Percentiles rank a stretch among this genome's conserved stretches.
Evolutionary conservation across 2,329 filamentous ascomycete species (phyloP).

Genomic region (Xylaria sp.): DNA sequence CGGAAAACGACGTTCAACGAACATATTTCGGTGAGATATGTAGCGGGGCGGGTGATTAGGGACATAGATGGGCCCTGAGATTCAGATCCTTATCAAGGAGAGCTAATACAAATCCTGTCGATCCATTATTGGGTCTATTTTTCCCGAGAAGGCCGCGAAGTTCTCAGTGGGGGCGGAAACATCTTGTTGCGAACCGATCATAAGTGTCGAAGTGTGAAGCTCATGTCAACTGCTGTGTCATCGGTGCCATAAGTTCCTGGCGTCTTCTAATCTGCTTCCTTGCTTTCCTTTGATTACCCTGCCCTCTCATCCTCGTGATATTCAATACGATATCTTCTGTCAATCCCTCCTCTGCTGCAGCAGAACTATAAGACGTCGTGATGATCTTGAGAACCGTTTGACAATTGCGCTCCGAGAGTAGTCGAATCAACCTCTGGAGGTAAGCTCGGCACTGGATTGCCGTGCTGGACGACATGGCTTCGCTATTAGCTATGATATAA

Average conservation of each 20-base stretch:
- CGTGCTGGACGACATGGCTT: background rate
- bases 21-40: no score
- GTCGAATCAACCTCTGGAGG: background rate
- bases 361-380: background rate
- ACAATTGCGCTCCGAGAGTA: background rate
- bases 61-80: no score
- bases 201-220: background rate
- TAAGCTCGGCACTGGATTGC: background rate
- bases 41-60: no score
- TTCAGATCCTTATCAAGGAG: no score
- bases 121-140: no score
- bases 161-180: background rate
- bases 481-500: constrained; percentile 1
- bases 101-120: no score
- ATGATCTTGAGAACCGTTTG: background rate
- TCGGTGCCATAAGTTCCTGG: background rate
- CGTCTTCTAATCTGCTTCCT: background rate
- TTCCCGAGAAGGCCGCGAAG: no score
- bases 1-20: background rate
- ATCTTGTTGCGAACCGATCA: background rate
- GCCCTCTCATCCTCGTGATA: background rate
- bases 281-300: background rate
- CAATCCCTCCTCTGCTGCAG: background rate
- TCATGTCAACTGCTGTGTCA: background rate
- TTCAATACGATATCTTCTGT: background rate